Evolutionary conservation across 2,329 filamentous ascomycete species (phyloP).

Genomic region (Aspergillus sp.): DNA sequence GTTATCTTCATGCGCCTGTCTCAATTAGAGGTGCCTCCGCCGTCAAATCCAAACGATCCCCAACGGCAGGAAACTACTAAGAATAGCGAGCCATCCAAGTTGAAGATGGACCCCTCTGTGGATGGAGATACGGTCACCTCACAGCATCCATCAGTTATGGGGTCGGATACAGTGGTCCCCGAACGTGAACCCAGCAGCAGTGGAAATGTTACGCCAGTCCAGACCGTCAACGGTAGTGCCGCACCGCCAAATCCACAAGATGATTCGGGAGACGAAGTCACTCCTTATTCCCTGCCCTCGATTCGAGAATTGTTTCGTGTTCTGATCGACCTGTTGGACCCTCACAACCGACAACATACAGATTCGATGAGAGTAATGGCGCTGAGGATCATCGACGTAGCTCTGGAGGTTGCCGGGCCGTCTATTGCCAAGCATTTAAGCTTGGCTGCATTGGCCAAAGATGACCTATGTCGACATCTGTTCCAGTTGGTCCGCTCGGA

Average conservation of each 20-base stretch:
- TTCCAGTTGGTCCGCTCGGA: slow-evolving; percentile 96
- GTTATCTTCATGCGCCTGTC: slow-evolving; percentile 94
- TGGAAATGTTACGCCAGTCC: slow-evolving; percentile 25
- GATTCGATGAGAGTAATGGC: slow-evolving; percentile 98
- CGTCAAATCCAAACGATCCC: slow-evolving; percentile 56
- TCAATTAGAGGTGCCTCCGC: slow-evolving; percentile 68
- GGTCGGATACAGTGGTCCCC: slow-evolving; percentile 27
- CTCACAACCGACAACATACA: slow-evolving; percentile 83
- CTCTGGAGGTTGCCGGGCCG: slow-evolving; percentile 88
- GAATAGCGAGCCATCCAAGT: slow-evolving; percentile 60
- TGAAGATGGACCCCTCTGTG: slow-evolving; percentile 76
- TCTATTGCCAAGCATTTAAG: slow-evolving; percentile 90
- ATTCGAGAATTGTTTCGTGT: slow-evolving; percentile 92
- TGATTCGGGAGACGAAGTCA: slow-evolving; percentile 51
- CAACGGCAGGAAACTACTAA: slow-evolving; percentile 40
- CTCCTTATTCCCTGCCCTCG: slow-evolving; percentile 86
- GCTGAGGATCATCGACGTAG: slow-evolving; percentile 90
- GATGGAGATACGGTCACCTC: slow-evolving; percentile 56
- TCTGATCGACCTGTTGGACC: slow-evolving; percentile 85
- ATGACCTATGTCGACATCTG: slow-evolving; percentile 84
- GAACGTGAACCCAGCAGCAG: slow-evolving; percentile 26
- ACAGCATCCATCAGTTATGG: slow-evolving; percentile 38
- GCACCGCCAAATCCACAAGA: slow-evolving; percentile 31
- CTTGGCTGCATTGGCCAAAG: slow-evolving; percentile 77
- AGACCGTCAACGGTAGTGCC: slow-evolving; percentile 23